Base-by-base conservation (phyloP, 2,329 filamentous ascomycete species). In the Cladophialophora yegresii region DNA sequence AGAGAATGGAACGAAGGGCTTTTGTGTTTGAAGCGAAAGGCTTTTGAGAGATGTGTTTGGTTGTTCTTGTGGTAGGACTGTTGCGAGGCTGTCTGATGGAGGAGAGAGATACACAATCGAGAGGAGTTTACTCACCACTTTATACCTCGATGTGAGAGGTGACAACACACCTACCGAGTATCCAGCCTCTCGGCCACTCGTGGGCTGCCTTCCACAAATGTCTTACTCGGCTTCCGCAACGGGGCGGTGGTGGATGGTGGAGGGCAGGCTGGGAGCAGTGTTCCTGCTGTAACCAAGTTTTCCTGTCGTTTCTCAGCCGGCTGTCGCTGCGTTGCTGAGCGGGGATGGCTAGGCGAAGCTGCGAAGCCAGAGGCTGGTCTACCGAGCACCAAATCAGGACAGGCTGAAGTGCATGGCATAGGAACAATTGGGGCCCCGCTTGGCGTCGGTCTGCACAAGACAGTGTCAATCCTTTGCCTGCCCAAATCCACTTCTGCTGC, bases 1-100 rank as follows among this genome's bases (percentile, higher is more conserved):
- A 59, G 47, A 43, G 57, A 40, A 50, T 58, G 12, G 16, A 59
- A 51, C 57, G 57, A 59, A 26, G 40, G 57, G 55, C 55, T 58
- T 16, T 51, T 45, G 26, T 22, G 3, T 12, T 47, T 43, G 43
- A 50, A 59, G 57, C 57, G 57, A 59, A 59, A 51, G 57, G 47
- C 47, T 50, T 51, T 50, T n/a, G n/a, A n/a, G n/a, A 28, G 22
- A 50, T 49, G 23, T 49, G 45, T 26, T 32, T 9, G 45, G 40
- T 49, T 26, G 55, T 43, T 23, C 22, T 40, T 9, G 47, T 30
- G 30, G 22, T 20, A 26, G 30, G n/a, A n/a, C n/a, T 58, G 10
- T 45, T 51, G 56, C 33, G 32, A 50, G 57, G 57, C 57, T 59
- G 57, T 50, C 45, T 49, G 47, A 36, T 22, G 57, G 45, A 51